Evolutionary conservation across 352 stramenopile genomes (phyloP), one percentile per base, ranked within the genome.

Genomic region (Pythium guiyangense): DNA sequence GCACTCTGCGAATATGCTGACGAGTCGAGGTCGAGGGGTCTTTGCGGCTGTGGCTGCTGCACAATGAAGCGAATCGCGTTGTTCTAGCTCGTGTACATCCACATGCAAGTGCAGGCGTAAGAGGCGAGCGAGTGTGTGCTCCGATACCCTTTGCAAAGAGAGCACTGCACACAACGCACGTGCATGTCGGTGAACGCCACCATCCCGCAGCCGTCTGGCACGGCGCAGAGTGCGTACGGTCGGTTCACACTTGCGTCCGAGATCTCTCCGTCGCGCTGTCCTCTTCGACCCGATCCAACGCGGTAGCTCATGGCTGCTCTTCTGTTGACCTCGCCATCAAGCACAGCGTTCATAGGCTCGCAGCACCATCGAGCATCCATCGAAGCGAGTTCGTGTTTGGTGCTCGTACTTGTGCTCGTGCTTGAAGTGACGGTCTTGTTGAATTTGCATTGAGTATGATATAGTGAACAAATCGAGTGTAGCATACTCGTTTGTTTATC

Each of bases 141-240:
- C 22, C 15, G 15, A 20, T n/a, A n/a, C n/a, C n/a, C n/a, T n/a
- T n/a, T n/a, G 14, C 47, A n/a, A n/a, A n/a, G n/a, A 20, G 27
- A 18, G 15, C 45, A 34, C n/a, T 8, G 20, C 25, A 27, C 22
- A 37, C 14, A 25, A 22, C 63, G 22, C 66, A 67, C 64, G 45
- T 79, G 67, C 43, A 60, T 47, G 53, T 77, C 70, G 5, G 70
- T 77, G 55, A 79, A 79, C 15, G 45, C 62, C 37, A 77, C 57
- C 2, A 52, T 57, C 9, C 66, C 67, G 14, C 9, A 26, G 9
- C 49, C 54, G 27, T 60, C 57, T 15, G 35, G 60, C 11, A 83
- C 39, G 10, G 56, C 49, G 40, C 70, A 83, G 42, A 79, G 25
- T 3, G 58, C 62, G 58, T 69, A 74, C 6, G 70, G 70, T 1